phyloP scores from a whole-genome alignment of 345 rosid species.

The Salix exigua region DNA sequence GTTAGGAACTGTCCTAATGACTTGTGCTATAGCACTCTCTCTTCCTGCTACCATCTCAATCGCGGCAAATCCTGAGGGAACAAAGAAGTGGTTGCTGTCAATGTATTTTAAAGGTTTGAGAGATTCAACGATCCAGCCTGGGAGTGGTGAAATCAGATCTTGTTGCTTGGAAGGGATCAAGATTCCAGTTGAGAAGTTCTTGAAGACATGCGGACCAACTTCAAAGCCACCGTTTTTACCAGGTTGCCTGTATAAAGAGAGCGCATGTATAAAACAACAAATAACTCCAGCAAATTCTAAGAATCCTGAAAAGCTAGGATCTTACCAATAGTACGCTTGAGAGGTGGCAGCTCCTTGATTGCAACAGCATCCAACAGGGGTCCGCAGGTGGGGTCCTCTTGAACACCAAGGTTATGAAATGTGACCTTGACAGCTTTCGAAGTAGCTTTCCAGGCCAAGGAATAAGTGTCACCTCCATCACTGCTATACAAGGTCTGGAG shows the following conservation, averaged over 20 bases:
- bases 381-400: slow-evolving; percentile 80
- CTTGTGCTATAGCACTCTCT: slow-evolving; percentile 80
- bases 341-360: slow-evolving; percentile 63
- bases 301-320: neutral
- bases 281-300: neutral
- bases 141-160: slow-evolving; percentile 66
- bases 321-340: slow-evolving; percentile 37
- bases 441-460: slow-evolving; percentile 59
- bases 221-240: slow-evolving; percentile 79
- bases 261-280: neutral
- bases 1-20: slow-evolving; percentile 51
- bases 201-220: slow-evolving; percentile 71
- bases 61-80: slow-evolving; percentile 57
- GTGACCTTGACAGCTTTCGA: slow-evolving; percentile 48
- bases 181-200: slow-evolving; percentile 74
- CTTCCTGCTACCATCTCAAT: slow-evolving; percentile 72
- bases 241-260: slow-evolving; percentile 45
- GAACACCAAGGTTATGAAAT: slow-evolving; percentile 78
- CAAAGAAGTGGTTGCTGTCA: slow-evolving; percentile 60
- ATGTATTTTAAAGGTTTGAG: slow-evolving; percentile 74
- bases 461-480: slow-evolving; percentile 81
- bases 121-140: slow-evolving; percentile 87
- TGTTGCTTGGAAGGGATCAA: slow-evolving; percentile 54
- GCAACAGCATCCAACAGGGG: slow-evolving; percentile 81
- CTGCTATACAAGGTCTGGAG: slow-evolving; percentile 68